A percentile compares a stretch with the other conserved stretches of the same genome.
Evolutionary conservation across 306 rosid species (phyloP).

Genomic region (Cucurbita ficifolia): DNA sequence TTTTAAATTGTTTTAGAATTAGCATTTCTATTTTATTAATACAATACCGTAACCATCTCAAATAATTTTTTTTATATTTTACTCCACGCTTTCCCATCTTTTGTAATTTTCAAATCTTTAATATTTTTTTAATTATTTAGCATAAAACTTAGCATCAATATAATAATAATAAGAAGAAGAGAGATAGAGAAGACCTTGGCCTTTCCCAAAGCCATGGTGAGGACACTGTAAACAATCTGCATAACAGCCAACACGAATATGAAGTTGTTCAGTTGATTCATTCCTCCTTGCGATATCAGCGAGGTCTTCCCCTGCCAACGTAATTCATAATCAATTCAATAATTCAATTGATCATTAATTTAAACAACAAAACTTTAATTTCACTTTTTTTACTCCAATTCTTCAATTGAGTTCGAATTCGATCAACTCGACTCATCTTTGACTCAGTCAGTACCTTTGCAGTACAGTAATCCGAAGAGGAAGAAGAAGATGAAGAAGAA

Average conservation of each 20-base stretch:
- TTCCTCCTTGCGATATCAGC: constrained; percentile 32
- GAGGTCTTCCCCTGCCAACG: constrained; percentile 32
- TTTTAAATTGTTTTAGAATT: not conserved
- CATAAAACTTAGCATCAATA: too few relatives aligned
- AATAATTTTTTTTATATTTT: too few relatives aligned
- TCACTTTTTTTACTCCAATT: not conserved
- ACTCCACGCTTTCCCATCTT: too few relatives aligned
- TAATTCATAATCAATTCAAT: not conserved
- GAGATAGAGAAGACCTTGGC: constrained; percentile 28
- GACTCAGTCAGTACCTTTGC: not conserved
- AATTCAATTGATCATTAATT: not conserved
- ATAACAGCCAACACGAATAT: constrained; percentile 39
- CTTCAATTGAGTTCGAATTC: not conserved
- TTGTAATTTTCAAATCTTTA: too few relatives aligned
- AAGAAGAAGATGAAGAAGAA: not conserved
- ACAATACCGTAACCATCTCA: not conserved
- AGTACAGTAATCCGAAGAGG: not conserved
- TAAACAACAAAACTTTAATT: not conserved
- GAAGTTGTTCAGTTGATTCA: constrained; percentile 42
- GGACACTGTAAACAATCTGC: constrained; percentile 40
- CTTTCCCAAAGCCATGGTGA: constrained; percentile 50
- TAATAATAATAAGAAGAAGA: not conserved
- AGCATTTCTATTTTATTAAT: not conserved
- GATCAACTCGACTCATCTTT: not conserved
- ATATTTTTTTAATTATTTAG: too few relatives aligned